phyloP scores from a whole-genome alignment of 306 rosid species.

The Pueraria montana region DNA sequence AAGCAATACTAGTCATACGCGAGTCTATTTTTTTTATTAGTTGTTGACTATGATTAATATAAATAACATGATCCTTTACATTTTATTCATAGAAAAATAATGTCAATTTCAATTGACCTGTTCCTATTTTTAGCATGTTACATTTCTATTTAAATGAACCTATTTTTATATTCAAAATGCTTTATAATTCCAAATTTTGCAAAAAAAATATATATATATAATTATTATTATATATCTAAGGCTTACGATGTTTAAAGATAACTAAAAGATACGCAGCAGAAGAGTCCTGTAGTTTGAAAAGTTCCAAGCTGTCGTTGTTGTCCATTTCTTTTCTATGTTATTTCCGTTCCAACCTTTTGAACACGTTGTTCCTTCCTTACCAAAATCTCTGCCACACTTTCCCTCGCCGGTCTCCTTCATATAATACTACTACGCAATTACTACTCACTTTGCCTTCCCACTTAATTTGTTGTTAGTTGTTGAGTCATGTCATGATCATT shows the following conservation, averaged over 20 bases:
- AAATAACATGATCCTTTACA: too few species aligned
- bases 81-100: too few species aligned
- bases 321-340: neutral
- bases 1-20: too few species aligned
- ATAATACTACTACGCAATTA: neutral
- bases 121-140: neutral
- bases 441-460: neutral
- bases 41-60: too few species aligned
- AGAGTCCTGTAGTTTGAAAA: neutral
- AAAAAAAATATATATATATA: too few species aligned
- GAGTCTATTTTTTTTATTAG: too few species aligned
- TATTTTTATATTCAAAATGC: neutral
- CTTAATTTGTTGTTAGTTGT: too few species aligned
- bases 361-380: neutral
- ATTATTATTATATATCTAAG: too few species aligned
- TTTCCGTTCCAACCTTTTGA: neutral
- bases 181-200: too few species aligned
- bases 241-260: neutral
- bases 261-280: neutral
- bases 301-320: slow-evolving; percentile 21
- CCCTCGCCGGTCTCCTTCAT: neutral
- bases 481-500: neutral
- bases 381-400: slow-evolving; percentile 2
- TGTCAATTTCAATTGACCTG: too few species aligned
- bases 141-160: neutral